Evolutionary conservation across 257 asterid genomes (phyloP).

Genomic region (Solanum pinnatisectum): DNA sequence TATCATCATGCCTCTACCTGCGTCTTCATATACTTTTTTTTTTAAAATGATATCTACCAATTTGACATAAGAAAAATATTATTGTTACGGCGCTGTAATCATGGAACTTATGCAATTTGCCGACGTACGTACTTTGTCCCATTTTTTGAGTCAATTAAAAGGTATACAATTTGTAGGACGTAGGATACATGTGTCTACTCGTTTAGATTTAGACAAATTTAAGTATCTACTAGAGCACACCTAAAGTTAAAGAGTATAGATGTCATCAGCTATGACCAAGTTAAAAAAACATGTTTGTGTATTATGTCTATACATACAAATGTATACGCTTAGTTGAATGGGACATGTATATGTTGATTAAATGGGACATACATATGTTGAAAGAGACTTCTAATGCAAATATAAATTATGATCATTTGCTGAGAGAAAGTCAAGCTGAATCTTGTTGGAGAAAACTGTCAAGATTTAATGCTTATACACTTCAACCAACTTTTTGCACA

Average conservation of each 20-base stretch:
- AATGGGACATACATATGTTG: neutral
- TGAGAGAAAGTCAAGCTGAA: neutral
- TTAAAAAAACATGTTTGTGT: too few species aligned
- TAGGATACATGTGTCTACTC: neutral
- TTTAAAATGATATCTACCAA: neutral
- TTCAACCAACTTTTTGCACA: neutral
- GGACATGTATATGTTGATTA: neutral
- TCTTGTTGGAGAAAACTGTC: neutral
- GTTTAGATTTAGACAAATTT: too few species aligned
- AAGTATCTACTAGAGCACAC: too few species aligned
- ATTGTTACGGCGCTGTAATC: neutral
- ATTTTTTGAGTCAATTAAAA: neutral
- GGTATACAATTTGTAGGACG: neutral
- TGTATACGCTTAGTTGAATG: neutral
- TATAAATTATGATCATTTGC: neutral
- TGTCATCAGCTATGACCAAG: too few species aligned
- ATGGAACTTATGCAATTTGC: neutral
- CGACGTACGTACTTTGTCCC: neutral
- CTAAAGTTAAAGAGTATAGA: too few species aligned
- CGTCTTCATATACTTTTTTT: neutral
- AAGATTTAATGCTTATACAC: neutral
- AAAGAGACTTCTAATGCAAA: neutral
- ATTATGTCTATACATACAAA: neutral
- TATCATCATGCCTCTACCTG: neutral
- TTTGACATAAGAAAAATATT: neutral